These are phyloP conservation scores for Phytophthora ohioensis DNA, from an alignment of 352 stramenopile genomes.

Conservation along the genomic window DNA sequence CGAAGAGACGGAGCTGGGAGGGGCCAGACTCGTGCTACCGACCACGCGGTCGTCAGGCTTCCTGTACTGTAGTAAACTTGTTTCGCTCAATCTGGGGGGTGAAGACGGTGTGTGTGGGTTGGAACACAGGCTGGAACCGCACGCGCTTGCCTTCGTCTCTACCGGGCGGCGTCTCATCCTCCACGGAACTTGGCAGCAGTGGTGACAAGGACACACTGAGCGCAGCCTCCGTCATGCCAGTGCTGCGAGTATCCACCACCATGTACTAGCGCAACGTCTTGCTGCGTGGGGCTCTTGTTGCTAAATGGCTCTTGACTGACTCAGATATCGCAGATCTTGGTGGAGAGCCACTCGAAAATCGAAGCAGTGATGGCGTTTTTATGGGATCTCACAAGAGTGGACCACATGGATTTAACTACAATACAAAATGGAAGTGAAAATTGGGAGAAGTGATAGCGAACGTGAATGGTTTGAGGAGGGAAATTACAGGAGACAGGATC, in stretches of 20 bases:
- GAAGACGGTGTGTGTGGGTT: constrained; percentile 89
- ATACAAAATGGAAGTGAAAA: constrained; percentile 6
- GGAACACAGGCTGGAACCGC: constrained; percentile 73
- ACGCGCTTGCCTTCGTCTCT: constrained; percentile 58
- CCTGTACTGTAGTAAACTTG: constrained; percentile 76
- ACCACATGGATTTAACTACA: neutral
- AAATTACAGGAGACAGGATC: neutral
- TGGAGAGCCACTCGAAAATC: constrained; percentile 31
- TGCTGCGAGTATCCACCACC: constrained; percentile 55
- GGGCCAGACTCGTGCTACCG: constrained; percentile 68
- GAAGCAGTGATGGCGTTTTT: constrained; percentile 4
- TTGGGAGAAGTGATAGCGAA: neutral
- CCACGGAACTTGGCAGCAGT: constrained; percentile 79
- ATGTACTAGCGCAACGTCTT: constrained; percentile 26
- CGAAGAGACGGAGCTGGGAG: constrained; percentile 74
- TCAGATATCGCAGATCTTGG: constrained; percentile 31
- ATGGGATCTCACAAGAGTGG: constrained; percentile 3
- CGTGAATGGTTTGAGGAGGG: neutral
- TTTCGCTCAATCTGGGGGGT: constrained; percentile 79
- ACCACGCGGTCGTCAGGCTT: constrained; percentile 82
- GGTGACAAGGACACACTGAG: constrained; percentile 84
- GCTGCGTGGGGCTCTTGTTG: neutral
- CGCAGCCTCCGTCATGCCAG: constrained; percentile 50
- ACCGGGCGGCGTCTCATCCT: constrained; percentile 52
- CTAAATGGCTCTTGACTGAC: constrained; percentile 19